phyloP scores from a whole-genome alignment of 2,329 filamentous ascomycete species.

The Lasiodiplodia sp. region DNA sequence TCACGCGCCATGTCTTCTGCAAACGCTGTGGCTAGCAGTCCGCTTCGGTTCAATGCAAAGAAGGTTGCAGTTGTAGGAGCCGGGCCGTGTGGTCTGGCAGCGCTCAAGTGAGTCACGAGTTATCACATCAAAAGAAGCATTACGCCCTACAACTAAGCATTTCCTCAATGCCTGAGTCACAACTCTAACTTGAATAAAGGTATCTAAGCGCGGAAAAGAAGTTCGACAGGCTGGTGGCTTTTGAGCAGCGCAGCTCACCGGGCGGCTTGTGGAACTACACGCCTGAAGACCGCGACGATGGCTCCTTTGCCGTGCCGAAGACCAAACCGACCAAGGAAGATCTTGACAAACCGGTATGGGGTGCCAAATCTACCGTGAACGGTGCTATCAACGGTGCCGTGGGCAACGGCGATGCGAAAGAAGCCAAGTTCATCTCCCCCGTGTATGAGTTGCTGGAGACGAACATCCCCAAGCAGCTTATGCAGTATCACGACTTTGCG shows the following conservation, averaged over 20 bases:
- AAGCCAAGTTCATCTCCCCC: slow-evolving; percentile 77
- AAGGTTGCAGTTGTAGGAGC: slow-evolving; percentile 82
- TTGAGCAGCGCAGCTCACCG: slow-evolving; percentile 78
- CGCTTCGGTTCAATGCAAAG: slow-evolving; percentile 52
- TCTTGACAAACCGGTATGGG: slow-evolving; percentile 68
- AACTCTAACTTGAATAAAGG: slow-evolving; percentile 44
- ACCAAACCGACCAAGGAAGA: slow-evolving; percentile 57
- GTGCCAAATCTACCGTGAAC: slow-evolving; percentile 30
- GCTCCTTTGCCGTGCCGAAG: slow-evolving; percentile 68
- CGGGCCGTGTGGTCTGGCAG: slow-evolving; percentile 78
- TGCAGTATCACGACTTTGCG: slow-evolving; percentile 76
- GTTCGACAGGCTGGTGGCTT: slow-evolving; percentile 76
- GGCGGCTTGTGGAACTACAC: slow-evolving; percentile 91
- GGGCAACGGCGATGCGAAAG: slow-evolving; percentile 33
- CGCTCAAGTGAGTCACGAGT: slow-evolving; percentile 66
- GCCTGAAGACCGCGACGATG: slow-evolving; percentile 54
- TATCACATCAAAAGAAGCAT: neutral
- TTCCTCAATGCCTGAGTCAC: neutral
- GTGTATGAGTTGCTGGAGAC: slow-evolving; percentile 85
- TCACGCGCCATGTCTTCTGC: slow-evolving; percentile 23
- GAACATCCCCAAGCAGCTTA: slow-evolving; percentile 83
- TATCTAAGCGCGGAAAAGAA: slow-evolving; percentile 75
- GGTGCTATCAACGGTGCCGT: slow-evolving; percentile 2
- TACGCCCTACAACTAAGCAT: neutral
- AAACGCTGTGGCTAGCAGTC: slow-evolving; percentile 4